Base-by-base conservation (phyloP, 192 early-diverging fungal genomes). In the Mortierella claussenii region DNA sequence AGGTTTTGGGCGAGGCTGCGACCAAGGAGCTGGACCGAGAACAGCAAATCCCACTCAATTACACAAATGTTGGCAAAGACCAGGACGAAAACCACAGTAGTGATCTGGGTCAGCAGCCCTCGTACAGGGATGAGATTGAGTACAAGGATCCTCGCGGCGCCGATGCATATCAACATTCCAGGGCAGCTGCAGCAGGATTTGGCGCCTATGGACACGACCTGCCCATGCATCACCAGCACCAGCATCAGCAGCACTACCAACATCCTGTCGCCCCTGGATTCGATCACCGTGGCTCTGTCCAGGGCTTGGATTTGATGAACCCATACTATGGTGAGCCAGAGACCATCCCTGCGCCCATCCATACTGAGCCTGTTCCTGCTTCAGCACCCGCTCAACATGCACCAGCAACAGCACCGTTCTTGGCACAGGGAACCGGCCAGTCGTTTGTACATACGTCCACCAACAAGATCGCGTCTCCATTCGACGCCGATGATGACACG, bases 41-140 rank as follows among this genome's bases (percentile, higher is more conserved):
- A 36, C 73, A 76, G 30, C 73, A 76, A 53, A 67, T 76, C 24
- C 73, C 73, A 51, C 64, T 76, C 36, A 76, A 66, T 51, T 61
- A 76, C 37, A 76, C 73, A 37, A 76, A 67, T 21, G 40, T 65
- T 31, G 70, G 70, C 40, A 26, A 20, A 7, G 63, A 66, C 6
- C 20, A 24, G 1, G n/a, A 65, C 30, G 57, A 66, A 40, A 48
- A 30, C 28, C n/a, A n/a, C n/a, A n/a, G n/a, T n/a, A n/a, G n/a
- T n/a, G n/a, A n/a, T n/a, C 47, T 52, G 12, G 4, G 26, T 18
- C 71, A 48, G 17, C 63, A 55, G 44, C 55, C 64, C n/a, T 67
- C 73, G 0, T 76, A 67, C 59, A 57, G 73, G 37, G 73, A 76
- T 33, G 73, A 76, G 26, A 67, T 67, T 37, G 64, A 76, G 34